These are phyloP conservation scores for Globisporangium megalacanthum DNA, from an alignment of 352 stramenopile genomes.

Conservation along the genomic window DNA sequence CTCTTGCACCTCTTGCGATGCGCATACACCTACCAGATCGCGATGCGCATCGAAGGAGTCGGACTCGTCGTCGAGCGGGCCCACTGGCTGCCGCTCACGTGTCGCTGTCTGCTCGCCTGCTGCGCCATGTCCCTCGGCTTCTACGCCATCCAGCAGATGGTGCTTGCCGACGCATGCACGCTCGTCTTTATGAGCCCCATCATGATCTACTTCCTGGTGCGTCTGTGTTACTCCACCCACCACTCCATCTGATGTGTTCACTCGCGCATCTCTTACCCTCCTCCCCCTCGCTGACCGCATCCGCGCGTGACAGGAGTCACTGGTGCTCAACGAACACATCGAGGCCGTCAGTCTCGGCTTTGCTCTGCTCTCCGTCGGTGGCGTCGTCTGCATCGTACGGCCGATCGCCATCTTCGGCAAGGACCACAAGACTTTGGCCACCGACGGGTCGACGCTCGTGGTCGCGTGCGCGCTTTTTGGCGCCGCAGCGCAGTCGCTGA, in stretches of 20 bases:
- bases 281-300: neutral
- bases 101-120: conserved; percentile 55
- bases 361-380: conserved; percentile 31
- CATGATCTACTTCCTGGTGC: conserved; percentile 52
- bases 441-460: conserved; percentile 20
- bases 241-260: too few species aligned
- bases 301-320: conserved; percentile 15
- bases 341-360: conserved; percentile 25
- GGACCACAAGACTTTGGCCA: conserved; percentile 4
- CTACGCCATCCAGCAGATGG: conserved; percentile 49
- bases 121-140: conserved; percentile 41
- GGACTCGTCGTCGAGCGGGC: conserved; percentile 41
- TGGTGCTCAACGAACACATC: conserved; percentile 28
- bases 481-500: conserved; percentile 18
- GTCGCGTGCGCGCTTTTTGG: conserved; percentile 21
- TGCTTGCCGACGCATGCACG: conserved; percentile 55
- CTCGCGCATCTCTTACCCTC: too few species aligned
- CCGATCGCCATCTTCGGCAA: conserved; percentile 29
- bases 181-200: conserved; percentile 66
- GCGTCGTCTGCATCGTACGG: conserved; percentile 27
- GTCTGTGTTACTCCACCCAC: too few species aligned
- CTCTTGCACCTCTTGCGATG: too few species aligned
- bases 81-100: conserved; percentile 37
- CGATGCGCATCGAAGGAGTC: conserved; percentile 14
- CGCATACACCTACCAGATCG: too few species aligned